Base-by-base conservation (phyloP, 2,329 filamentous ascomycete species). In the Pseudogymnoascus sp. region DNA sequence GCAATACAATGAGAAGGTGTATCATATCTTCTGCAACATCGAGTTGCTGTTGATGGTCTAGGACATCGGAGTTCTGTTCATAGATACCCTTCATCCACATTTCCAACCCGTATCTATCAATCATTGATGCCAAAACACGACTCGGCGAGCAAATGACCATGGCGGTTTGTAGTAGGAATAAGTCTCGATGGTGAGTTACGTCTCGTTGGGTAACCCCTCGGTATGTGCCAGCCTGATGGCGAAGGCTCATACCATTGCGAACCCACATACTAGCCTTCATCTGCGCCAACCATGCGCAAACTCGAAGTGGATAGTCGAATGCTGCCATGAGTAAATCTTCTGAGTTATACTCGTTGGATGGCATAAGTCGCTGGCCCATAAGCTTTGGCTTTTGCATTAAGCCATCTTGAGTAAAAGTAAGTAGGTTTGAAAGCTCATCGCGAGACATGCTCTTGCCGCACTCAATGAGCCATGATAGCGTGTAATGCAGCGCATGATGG, bases 241-340 rank as follows among this genome's bases (percentile, higher is more conserved):
- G 87, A 61, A 99, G 83, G 70, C 93, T 97, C 72, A 99, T 91
- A 1, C 95, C 95, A 73, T 99, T 99, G 63, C 95, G 87, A 67
- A 99, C 93, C 95, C 96, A 99, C 87, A 97, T 96, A 61, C 92
- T 91, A 16, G 93, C 92, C 75, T 96, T 96, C 86, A 99, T 97
- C 78, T 99, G 96, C 5, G 95, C 90, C 34, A 99, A 81, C 95
- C 95, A 99, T 18, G 91, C 92, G 73, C 92, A 97, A 0, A 97
- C 93, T 61, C 96, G 85, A 3, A 99, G 80, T 0, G 96, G 93
- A 70, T 91, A 96, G 74, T 99, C 95, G 71, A 99, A 96, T 61
- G 92, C 85, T 1, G 90, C 88, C 74, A 96, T 87, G 21, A 96
- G 79, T 70, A 93, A 88, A 73, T 96, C 91, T 70, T 96, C 90